Percentiles rank a stretch among this genome's conserved stretches.
Conservation (phyloP, 257 asterid genomes). For the Ballota nigra region DNA sequence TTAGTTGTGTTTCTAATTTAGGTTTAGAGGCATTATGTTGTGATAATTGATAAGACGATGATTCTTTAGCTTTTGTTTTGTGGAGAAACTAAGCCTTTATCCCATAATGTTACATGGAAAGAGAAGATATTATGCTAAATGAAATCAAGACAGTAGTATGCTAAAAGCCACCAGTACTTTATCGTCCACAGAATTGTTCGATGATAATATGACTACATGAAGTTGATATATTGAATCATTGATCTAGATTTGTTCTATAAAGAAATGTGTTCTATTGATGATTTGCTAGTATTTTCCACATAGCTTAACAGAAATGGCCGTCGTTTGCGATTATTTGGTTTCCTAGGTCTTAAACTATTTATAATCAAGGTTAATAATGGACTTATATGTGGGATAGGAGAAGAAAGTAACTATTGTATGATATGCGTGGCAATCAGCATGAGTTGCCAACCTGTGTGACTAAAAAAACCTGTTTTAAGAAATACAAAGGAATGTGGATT, state of each 20-base stretch:
- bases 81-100: background rate
- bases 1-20: background rate
- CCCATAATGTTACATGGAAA: background rate
- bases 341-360: background rate
- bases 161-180: background rate
- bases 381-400: background rate
- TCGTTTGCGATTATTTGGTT: background rate
- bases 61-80: background rate
- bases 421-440: background rate
- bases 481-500: background rate
- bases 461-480: background rate
- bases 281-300: background rate
- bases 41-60: background rate
- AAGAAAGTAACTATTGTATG: background rate
- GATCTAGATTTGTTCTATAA: background rate
- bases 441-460: background rate
- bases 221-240: background rate
- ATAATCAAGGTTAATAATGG: background rate
- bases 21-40: background rate
- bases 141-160: background rate
- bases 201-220: background rate
- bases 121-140: background rate
- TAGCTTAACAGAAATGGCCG: background rate
- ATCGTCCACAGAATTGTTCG: background rate
- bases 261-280: background rate